Conservation (phyloP, 2,329 filamentous ascomycete species). For the Botryotinia calthae region DNA sequence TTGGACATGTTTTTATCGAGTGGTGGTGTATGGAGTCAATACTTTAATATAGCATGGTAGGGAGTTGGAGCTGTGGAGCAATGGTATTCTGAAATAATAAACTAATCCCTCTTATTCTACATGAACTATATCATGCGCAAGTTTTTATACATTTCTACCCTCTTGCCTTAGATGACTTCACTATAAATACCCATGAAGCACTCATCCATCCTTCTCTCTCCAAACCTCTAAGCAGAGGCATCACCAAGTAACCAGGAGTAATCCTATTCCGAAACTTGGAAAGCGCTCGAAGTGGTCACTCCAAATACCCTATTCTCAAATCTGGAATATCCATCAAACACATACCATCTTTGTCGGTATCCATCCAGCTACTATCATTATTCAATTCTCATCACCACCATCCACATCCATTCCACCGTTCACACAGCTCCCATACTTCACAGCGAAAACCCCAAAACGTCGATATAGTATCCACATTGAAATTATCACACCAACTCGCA, state of each 20-base stretch:
- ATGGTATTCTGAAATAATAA: slow-evolving; percentile 3
- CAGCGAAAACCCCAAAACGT: background rate
- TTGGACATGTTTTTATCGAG: background rate
- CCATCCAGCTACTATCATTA: background rate
- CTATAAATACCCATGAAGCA: background rate
- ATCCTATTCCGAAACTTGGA: background rate
- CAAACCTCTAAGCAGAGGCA: background rate
- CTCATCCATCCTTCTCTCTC: background rate
- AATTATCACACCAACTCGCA: background rate
- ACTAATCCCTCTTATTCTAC: background rate
- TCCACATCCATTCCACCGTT: background rate
- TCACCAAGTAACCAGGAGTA: rapidly evolving
- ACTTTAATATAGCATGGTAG: slow-evolving; percentile 9
- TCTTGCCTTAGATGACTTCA: background rate
- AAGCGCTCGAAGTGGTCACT: background rate
- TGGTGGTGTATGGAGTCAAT: background rate
- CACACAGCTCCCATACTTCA: background rate
- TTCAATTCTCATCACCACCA: background rate
- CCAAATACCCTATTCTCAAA: background rate
- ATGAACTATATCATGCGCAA: background rate
- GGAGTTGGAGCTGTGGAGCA: background rate
- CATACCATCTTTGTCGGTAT: background rate
- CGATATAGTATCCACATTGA: background rate
- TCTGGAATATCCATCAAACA: background rate
- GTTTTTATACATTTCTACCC: background rate